Conservation (phyloP, 2,329 filamentous ascomycete species). For the Clonostachys byssicola region DNA sequence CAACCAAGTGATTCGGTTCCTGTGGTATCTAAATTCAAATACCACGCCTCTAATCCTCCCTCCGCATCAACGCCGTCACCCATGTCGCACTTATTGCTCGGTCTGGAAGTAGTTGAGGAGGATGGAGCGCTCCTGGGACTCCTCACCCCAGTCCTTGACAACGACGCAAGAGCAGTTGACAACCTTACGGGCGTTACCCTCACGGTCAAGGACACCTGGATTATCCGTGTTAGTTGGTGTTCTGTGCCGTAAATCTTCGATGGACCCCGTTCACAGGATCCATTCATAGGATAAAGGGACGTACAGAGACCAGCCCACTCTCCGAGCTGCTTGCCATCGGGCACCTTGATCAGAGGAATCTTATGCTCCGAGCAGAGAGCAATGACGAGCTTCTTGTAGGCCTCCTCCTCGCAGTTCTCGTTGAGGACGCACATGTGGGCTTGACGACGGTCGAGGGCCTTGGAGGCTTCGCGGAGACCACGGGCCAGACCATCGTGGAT, state of each 20-base stretch:
- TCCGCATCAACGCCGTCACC: conserved; percentile 23
- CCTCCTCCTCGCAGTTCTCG: conserved; percentile 99
- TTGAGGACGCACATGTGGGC: conserved; percentile 99
- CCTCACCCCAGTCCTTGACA: conserved; percentile 99
- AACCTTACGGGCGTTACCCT: conserved; percentile 99
- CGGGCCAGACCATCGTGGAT: conserved; percentile 99
- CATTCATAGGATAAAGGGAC: conserved; percentile 39
- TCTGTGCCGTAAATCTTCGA: neutral
- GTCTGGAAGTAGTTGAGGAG: conserved; percentile 96
- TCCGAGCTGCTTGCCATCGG: conserved; percentile 98
- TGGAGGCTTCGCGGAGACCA: conserved; percentile 96
- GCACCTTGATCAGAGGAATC: conserved; percentile 99
- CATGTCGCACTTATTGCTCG: conserved; percentile 13
- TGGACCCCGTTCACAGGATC: neutral
- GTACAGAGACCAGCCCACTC: conserved; percentile 99
- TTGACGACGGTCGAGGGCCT: conserved; percentile 97
- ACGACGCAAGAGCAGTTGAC: conserved; percentile 99
- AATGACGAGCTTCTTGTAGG: conserved; percentile 99
- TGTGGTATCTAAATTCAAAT: conserved; percentile 11
- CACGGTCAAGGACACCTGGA: conserved; percentile 92
- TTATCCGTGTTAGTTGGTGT: conserved; percentile 19
- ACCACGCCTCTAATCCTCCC: conserved; percentile 29
- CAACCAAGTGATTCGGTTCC: conserved; percentile 18
- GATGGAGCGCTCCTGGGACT: conserved; percentile 97
- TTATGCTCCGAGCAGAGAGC: conserved; percentile 99